Conservation (phyloP, 805 yeast genomes). For the Saccharomycopsis oosterbeekiorum region DNA sequence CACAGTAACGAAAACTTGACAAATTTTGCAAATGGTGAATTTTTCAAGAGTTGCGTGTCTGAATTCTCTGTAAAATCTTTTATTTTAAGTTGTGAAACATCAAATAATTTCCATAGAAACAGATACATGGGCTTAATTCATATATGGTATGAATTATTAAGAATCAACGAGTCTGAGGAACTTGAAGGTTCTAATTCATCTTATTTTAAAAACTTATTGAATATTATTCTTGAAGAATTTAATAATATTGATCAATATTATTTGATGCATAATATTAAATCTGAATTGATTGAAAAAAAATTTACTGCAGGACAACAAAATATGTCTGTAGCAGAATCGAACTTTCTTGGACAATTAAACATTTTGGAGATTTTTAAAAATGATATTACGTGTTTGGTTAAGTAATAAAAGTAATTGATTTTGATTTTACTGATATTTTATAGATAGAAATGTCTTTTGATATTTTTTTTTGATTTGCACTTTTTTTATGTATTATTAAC, state of each 20-base stretch:
- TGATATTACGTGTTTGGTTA: not conserved
- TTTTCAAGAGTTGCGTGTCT: constrained; percentile 7
- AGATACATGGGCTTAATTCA: constrained; percentile 13
- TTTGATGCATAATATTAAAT: constrained; percentile 12
- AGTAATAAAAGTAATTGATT: not conserved
- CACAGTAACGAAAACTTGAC: not conserved
- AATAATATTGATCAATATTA: constrained; percentile 16
- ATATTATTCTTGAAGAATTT: constrained; percentile 7
- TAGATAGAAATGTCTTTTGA: not conserved
- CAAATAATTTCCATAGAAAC: constrained; percentile 3
- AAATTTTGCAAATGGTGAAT: not conserved
- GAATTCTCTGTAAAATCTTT: constrained; percentile 12
- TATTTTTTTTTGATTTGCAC: not conserved
- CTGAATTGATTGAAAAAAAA: constrained; percentile 6
- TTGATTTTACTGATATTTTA: not conserved
- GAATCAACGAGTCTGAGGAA: not conserved
- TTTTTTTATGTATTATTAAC: not conserved
- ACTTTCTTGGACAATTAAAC: constrained; percentile 7
- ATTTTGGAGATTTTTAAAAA: constrained; percentile 5
- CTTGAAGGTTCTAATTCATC: not conserved
- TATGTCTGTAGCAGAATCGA: constrained; percentile 1
- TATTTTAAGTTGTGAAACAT: constrained; percentile 6
- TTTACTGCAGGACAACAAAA: not conserved
- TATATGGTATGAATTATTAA: constrained; percentile 12
- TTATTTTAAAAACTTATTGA: not conserved